Conservation (phyloP, 768 basidiomycete genomes). For the Mycena kentingensis region DNA sequence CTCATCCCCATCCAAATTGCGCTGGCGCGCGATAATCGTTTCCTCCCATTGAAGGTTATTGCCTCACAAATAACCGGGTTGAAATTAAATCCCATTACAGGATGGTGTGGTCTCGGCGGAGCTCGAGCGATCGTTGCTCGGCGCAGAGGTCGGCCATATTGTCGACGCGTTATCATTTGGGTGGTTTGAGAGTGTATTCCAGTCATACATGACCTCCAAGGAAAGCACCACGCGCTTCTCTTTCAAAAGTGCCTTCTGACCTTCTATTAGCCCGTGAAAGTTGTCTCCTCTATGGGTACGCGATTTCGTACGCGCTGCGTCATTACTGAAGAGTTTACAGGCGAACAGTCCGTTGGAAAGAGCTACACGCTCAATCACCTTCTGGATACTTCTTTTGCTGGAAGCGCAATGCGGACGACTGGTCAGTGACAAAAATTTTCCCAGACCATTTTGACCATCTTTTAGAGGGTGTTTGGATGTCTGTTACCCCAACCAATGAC, state of each 20-base stretch:
- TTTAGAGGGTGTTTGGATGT: constrained; percentile 66
- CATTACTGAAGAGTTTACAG: constrained; percentile 24
- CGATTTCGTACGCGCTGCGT: neutral
- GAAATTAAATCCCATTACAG: too few species aligned
- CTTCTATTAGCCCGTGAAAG: constrained; percentile 52
- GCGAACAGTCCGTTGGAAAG: constrained; percentile 68
- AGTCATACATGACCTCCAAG: constrained; percentile 62
- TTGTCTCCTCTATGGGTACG: constrained; percentile 66
- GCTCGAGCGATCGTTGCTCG: constrained; percentile 54
- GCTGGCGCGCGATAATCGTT: constrained; percentile 58
- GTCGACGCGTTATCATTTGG: constrained; percentile 58
- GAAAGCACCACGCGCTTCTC: constrained; percentile 28
- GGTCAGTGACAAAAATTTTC: constrained; percentile 24
- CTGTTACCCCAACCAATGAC: constrained; percentile 60
- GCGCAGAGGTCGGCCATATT: constrained; percentile 59
- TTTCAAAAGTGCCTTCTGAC: neutral
- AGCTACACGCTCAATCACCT: constrained; percentile 62
- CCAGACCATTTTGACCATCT: neutral
- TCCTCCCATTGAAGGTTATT: constrained; percentile 61
- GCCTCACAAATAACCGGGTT: too few species aligned
- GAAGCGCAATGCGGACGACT: constrained; percentile 66
- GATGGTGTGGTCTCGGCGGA: constrained; percentile 52
- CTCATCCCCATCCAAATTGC: constrained; percentile 68
- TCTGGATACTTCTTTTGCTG: constrained; percentile 65
- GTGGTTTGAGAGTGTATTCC: constrained; percentile 67